Base-by-base conservation (phyloP, 2,329 filamentous ascomycete species). In the Akanthomyces muscarius region DNA sequence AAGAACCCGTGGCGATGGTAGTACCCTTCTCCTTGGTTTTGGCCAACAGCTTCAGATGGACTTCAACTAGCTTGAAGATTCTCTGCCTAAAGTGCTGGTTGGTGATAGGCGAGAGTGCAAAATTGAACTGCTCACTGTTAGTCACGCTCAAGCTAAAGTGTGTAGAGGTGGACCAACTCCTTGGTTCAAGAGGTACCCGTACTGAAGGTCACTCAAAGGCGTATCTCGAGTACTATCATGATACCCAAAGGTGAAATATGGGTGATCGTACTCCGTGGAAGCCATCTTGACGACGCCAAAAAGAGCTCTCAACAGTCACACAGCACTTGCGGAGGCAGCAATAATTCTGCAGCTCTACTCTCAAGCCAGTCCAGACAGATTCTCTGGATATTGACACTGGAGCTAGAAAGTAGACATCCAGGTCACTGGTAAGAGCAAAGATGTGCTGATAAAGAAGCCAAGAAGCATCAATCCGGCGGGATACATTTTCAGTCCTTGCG, bases 71-170 rank as follows among this genome's bases (percentile, higher is more conserved):
- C 28, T 80, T 78, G 67, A 89, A 79, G 18, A 95, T 86, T 62
- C 89, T 83, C 33, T 85, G 79, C 66, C 87, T 87, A 74, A 94
- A 95, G 70, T 87, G 82, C 23, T 80, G 74, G 70, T 89, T 95
- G 45, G 90, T 94, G 72, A 96, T 88, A 57, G 90, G 89, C 21
- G 86, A 87, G 5, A 90, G 93, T 66, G 90, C 83, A 79, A 92
- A 91, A 71, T 88, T 86, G 78, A 94, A 91, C 89, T 93, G 61
- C 61, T 51, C n/a, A 44, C 13, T 55, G 30, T 63, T 48, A 59
- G 61, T 63, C 70, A 65, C 68, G 57, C 71, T 10, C 44, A 47
- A 30, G 25, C 18, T 21, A 28, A 21, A 10, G 3, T 66, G 54
- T 61, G 44, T 54, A 54, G 60, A 57, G 61, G 62, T 58, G 61